Percentiles rank a stretch among this genome's conserved stretches.
phyloP scores from a whole-genome alignment of 2,329 filamentous ascomycete species.

The Aureobasidium melanogenum region DNA sequence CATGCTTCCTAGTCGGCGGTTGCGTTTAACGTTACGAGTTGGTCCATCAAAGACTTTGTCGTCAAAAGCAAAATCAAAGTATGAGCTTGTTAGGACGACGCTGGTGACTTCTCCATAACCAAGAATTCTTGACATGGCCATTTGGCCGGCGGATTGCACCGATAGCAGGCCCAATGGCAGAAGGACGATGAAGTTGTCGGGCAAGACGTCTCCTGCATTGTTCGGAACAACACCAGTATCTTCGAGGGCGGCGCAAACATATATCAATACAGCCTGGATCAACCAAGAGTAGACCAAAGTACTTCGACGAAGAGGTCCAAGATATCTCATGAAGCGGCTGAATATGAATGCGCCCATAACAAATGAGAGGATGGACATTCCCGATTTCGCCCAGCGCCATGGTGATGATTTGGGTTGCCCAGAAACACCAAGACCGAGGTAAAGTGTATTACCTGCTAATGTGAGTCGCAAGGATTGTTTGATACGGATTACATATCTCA shows the following conservation, averaged over 20 bases:
- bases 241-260: conserved; percentile 34
- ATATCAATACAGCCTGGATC: conserved; percentile 32
- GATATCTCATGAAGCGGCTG: conserved; percentile 55
- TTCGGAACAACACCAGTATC: conserved; percentile 27
- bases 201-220: conserved; percentile 32
- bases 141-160: conserved; percentile 71
- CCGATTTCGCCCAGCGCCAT: conserved; percentile 61
- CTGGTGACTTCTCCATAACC: conserved; percentile 64
- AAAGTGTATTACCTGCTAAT: conserved; percentile 58
- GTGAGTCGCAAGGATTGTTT: not conserved
- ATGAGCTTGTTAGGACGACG: conserved; percentile 72
- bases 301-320: conserved; percentile 55
- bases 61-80: conserved; percentile 71
- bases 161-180: conserved; percentile 61
- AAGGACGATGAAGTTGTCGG: conserved; percentile 41
- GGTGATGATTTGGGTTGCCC: conserved; percentile 41
- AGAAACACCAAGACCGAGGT: conserved; percentile 64
- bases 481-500: conserved; percentile 23
- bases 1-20: conserved; percentile 43
- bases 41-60: conserved; percentile 37
- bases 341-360: conserved; percentile 66
- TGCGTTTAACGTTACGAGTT: conserved; percentile 42
- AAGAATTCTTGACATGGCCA: conserved; percentile 62
- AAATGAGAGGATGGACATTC: conserved; percentile 61
- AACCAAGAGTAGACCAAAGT: conserved; percentile 45